Conservation (phyloP, 2,329 filamentous ascomycete species). For the Aspergillus candidus region DNA sequence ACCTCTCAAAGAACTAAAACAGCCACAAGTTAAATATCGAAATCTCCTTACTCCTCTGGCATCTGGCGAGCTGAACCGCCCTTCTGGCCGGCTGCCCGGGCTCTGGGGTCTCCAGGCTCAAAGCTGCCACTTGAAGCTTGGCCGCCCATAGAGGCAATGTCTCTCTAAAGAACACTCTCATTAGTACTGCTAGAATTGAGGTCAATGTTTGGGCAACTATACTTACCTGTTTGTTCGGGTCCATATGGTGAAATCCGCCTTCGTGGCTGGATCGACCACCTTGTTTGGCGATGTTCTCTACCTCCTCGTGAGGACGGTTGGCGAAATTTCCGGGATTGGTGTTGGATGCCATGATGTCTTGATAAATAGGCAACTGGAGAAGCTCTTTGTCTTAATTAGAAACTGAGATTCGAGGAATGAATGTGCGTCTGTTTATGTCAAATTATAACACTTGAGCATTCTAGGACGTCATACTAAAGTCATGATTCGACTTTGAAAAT, state of each 20-base stretch:
- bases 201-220: not conserved
- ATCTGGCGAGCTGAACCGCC: conserved; percentile 31
- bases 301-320: conserved; percentile 43
- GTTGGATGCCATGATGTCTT: conserved; percentile 13
- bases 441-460: no score
- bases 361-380: no score
- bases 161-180: conserved; percentile 30
- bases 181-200: no score
- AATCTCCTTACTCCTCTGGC: no score
- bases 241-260: conserved; percentile 25
- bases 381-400: no score
- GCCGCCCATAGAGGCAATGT: conserved; percentile 52
- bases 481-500: no score
- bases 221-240: conserved; percentile 26
- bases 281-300: conserved; percentile 36
- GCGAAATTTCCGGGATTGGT: conserved; percentile 37
- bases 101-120: conserved; percentile 47
- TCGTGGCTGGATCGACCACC: conserved; percentile 28
- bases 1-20: no score
- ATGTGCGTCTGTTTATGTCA: no score
- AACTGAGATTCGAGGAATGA: no score
- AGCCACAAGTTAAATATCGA: no score
- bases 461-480: no score
- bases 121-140: conserved; percentile 50
- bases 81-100: conserved; percentile 49